Conservation (phyloP, 2,329 filamentous ascomycete genomes). For the Trichoderma sp. region DNA sequence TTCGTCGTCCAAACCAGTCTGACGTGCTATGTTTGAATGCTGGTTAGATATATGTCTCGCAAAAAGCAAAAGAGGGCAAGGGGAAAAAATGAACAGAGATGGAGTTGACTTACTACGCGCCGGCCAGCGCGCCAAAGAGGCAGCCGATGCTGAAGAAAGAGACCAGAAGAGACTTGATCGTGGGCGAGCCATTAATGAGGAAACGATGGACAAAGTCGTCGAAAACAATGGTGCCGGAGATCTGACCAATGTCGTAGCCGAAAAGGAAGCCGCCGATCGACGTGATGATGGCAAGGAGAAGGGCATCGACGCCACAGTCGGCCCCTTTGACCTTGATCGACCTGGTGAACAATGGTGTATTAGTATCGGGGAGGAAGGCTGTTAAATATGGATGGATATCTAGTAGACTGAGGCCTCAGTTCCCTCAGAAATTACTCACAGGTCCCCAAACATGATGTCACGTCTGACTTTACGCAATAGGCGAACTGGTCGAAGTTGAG, state of each 20-base stretch:
- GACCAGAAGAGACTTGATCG: slow-evolving; percentile 51
- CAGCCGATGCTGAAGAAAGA: slow-evolving; percentile 56
- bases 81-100: neutral
- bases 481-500: neutral
- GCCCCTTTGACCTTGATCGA: slow-evolving; percentile 43
- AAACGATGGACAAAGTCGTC: slow-evolving; percentile 56
- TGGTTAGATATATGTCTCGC: neutral
- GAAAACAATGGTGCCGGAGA: slow-evolving; percentile 50
- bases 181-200: slow-evolving; percentile 42
- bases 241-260: slow-evolving; percentile 62
- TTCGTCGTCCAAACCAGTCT: slow-evolving; percentile 56
- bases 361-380: neutral
- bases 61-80: neutral
- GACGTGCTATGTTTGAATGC: slow-evolving; percentile 39
- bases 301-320: slow-evolving; percentile 40
- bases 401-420: neutral
- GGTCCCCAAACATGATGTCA: slow-evolving; percentile 6
- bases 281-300: slow-evolving; percentile 49
- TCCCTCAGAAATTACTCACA: neutral
- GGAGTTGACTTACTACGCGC: slow-evolving; percentile 42
- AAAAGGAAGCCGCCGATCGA: slow-evolving; percentile 61
- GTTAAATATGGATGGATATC: neutral
- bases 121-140: slow-evolving; percentile 51
- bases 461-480: neutral
- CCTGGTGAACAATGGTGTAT: slow-evolving; percentile 24